Evolutionary conservation across 2,329 filamentous ascomycete genomes (phyloP).

Genomic region (Pseudodiploospora longispora): DNA sequence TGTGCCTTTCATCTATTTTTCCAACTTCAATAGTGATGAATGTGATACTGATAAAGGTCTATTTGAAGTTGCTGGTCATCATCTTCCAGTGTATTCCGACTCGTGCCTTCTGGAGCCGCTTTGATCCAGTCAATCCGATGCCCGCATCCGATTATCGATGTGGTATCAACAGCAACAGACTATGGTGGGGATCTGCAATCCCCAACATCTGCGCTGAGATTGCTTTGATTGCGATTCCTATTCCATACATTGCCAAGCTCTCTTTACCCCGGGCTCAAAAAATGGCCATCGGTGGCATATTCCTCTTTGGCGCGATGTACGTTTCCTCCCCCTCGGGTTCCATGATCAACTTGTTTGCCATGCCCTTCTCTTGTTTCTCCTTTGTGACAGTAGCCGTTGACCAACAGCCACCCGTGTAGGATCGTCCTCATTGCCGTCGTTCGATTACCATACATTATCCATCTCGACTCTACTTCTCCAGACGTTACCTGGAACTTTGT

Average conservation of each 20-base stretch:
- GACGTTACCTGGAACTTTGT: constrained; percentile 20
- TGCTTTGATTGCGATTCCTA: constrained; percentile 19
- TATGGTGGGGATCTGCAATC: constrained; percentile 20
- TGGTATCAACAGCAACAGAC: constrained; percentile 12
- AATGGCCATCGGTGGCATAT: constrained; percentile 16
- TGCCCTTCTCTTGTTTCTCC: too few species aligned
- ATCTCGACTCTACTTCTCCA: constrained; percentile 8
- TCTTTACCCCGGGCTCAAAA: constrained; percentile 17
- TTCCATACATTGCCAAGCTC: constrained; percentile 20
- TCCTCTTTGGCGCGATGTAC: constrained; percentile 18
- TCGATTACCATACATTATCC: constrained; percentile 9
- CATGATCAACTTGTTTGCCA: too few species aligned
- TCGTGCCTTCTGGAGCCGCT: constrained; percentile 13
- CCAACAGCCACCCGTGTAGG: neutral
- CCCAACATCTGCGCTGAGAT: constrained; percentile 20
- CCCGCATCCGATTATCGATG: constrained; percentile 9
- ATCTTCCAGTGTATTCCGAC: constrained; percentile 13
- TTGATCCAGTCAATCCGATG: constrained; percentile 9
- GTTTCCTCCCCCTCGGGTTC: neutral
- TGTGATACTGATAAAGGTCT: too few species aligned
- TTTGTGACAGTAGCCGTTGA: constrained; percentile 1
- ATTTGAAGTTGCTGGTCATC: constrained; percentile 10
- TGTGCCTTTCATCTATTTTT: neutral
- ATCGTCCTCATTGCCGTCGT: constrained; percentile 13
- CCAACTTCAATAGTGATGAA: too few species aligned